Percentiles rank a stretch among this genome's conserved stretches.
These are phyloP conservation scores for Aspergillus alliaceus DNA, from an alignment of 2,329 filamentous ascomycete genomes.

Conservation along the genomic window DNA sequence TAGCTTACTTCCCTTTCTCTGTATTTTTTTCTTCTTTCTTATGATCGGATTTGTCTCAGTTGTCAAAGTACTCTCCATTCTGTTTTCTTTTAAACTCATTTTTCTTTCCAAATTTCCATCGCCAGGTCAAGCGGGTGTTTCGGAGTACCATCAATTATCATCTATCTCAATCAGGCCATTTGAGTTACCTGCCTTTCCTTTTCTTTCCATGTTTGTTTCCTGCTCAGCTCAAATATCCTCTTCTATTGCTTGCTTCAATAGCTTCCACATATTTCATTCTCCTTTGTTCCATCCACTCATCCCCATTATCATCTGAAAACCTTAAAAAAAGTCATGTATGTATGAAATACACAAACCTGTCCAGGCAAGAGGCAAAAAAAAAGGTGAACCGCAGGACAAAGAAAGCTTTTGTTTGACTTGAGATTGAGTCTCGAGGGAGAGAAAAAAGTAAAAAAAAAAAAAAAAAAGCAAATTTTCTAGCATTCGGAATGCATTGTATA, in stretches of 20 bases:
- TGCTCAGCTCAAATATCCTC: no score
- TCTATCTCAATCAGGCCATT: constrained; percentile 16
- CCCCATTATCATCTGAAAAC: constrained; percentile 1
- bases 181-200: constrained; percentile 9
- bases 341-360: constrained; percentile 7
- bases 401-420: no score
- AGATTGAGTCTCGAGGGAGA: not conserved
- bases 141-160: constrained; percentile 9
- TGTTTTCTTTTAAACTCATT: constrained; percentile 10
- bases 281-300: not conserved
- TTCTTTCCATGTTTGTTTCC: no score
- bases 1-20: constrained; percentile 4
- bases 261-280: not conserved
- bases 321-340: constrained; percentile 15
- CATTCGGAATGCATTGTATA: not conserved
- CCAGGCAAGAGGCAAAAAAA: not conserved
- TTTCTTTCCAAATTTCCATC: not conserved
- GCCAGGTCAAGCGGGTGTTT: constrained; percentile 22
- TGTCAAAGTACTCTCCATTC: constrained; percentile 25
- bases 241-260: not conserved
- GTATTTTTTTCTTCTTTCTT: not conserved
- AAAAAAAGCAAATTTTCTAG: not conserved
- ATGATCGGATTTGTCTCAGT: not conserved
- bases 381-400: not conserved
- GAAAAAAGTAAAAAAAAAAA: not conserved